Base-by-base conservation (phyloP, 768 basidiomycete species). In the Leccinum incarnatum region DNA sequence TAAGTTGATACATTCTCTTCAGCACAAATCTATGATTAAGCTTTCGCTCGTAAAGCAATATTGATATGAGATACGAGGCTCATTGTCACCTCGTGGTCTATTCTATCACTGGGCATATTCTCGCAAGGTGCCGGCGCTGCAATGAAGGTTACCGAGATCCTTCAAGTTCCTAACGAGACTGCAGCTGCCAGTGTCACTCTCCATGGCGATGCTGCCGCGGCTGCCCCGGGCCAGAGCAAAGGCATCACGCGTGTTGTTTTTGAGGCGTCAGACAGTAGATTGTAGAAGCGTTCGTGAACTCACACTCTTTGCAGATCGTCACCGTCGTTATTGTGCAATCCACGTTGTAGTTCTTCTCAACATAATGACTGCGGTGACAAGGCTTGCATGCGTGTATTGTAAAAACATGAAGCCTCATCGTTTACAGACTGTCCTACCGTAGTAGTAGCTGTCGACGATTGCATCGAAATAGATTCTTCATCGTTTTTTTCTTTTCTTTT, bases 121-220 rank as follows among this genome's bases (percentile, higher is more conserved):
- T 94, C 92, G 4, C 90, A 93, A 74, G 97, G 96, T 40, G 96
- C 95, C 11, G 91, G 84, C 6, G 95, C 97, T 17, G 80, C 89
- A n/a, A 88, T 98, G 89, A 91, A 91, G 75, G 95, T 98, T 63
- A 98, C 98, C 59, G 97, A 98, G 75, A 95, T 98, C 67, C 79
- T 96, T 58, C 87, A 30, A 30, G 29, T 30, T 30, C 29, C 90
- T 48, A 83, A 88, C 68, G 78, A 79, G 46, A 78, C 96, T 27
- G 25, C 25, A 2, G 80, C 78, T 10, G 91, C 29, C 29, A 30
- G 29, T 30, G 29, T 96, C 40, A 76, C 67, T 54, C 81, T 95
- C 19, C 85, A 90, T 65, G 92, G 91, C 7, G 89, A 94, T 49
- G 95, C 93, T 30, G 79, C 87, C 72, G 72, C 75, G 2, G 86